phyloP scores from a whole-genome alignment of 176 grass and related monocot genomes.

The Eragrostis nindensis region DNA sequence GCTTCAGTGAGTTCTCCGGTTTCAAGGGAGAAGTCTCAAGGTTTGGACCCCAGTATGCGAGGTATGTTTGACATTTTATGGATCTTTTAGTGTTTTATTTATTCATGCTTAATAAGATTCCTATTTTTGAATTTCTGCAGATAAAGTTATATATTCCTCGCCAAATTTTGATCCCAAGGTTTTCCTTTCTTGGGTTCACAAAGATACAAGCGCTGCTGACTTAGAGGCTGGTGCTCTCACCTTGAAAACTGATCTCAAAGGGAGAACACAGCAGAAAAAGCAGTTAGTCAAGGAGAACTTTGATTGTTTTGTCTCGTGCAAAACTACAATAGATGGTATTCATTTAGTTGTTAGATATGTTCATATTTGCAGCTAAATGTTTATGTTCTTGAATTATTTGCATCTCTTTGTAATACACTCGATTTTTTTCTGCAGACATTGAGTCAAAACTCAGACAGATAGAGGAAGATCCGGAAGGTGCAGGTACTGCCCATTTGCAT shows the following conservation, averaged over 20 bases:
- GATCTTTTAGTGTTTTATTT: slow-evolving; percentile 13
- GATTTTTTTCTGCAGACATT: slow-evolving; percentile 66
- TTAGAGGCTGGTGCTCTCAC: slow-evolving; percentile 95
- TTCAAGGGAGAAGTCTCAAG: slow-evolving; percentile 86
- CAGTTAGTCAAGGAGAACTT: slow-evolving; percentile 99
- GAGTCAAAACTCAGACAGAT: slow-evolving; percentile 95
- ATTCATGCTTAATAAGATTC: slow-evolving; percentile 23
- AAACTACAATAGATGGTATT: slow-evolving; percentile 98
- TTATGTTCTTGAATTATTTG: slow-evolving; percentile 30
- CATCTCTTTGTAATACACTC: slow-evolving; percentile 34
- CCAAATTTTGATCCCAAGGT: slow-evolving; percentile 94
- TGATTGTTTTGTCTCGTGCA: slow-evolving; percentile 99
- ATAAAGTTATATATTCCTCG: slow-evolving; percentile 95
- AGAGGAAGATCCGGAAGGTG: slow-evolving; percentile 99
- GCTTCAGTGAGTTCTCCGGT: slow-evolving; percentile 80
- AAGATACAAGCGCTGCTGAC: slow-evolving; percentile 92
- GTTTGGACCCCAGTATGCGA: slow-evolving; percentile 79
- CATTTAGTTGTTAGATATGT: slow-evolving; percentile 25
- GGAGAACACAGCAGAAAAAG: slow-evolving; percentile 98
- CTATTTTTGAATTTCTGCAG: slow-evolving; percentile 58
- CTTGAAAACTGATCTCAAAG: slow-evolving; percentile 98
- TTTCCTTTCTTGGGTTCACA: slow-evolving; percentile 93
- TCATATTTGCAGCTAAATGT: slow-evolving; percentile 21
- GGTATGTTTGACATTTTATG: slow-evolving; percentile 57
- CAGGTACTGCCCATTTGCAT: slow-evolving; percentile 87